Percentiles rank a stretch among this genome's conserved stretches.
phyloP scores from a whole-genome alignment of 805 yeast species.

The Lipomyces lipofer region DNA sequence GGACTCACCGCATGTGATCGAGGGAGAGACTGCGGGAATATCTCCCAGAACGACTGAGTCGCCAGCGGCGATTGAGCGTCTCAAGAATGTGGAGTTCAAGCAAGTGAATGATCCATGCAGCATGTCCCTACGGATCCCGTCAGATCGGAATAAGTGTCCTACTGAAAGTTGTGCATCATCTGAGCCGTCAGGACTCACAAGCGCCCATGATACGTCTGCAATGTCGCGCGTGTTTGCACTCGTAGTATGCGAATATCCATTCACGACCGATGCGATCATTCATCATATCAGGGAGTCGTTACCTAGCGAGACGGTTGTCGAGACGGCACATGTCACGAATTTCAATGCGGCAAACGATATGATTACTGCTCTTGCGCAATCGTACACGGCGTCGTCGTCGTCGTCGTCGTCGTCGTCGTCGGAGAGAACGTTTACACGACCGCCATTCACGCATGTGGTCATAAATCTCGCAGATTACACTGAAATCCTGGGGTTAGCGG shows the following conservation, averaged over 20 bases:
- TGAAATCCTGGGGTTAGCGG: slow-evolving; percentile 26
- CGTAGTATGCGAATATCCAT: slow-evolving; percentile 36
- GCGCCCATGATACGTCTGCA: too few relatives aligned
- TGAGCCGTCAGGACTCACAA: too few relatives aligned
- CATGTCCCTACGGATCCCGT: slow-evolving; percentile 24
- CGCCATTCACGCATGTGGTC: slow-evolving; percentile 37
- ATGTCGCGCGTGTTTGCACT: slow-evolving; percentile 16
- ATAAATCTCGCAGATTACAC: slow-evolving; percentile 34
- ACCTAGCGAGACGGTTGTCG: slow-evolving; percentile 14
- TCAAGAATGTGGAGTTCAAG: slow-evolving; percentile 6
- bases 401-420: too few relatives aligned
- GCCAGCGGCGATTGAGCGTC: slow-evolving; percentile 7
- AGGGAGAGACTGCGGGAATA: not conserved
- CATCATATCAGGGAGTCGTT: slow-evolving; percentile 37
- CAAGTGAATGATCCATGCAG: slow-evolving; percentile 14
- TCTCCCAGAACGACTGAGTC: not conserved
- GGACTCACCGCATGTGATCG: not conserved
- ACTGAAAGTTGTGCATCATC: not conserved
- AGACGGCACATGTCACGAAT: slow-evolving; percentile 21
- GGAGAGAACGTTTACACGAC: too few relatives aligned
- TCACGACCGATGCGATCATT: slow-evolving; percentile 35
- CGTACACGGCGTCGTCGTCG: not conserved
- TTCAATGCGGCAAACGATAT: slow-evolving; percentile 20
- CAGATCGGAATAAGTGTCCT: slow-evolving; percentile 10
- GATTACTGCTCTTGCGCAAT: slow-evolving; percentile 6